Evolutionary conservation across 257 asterid genomes (phyloP).

Genomic region (Primulina huaijiensis): DNA sequence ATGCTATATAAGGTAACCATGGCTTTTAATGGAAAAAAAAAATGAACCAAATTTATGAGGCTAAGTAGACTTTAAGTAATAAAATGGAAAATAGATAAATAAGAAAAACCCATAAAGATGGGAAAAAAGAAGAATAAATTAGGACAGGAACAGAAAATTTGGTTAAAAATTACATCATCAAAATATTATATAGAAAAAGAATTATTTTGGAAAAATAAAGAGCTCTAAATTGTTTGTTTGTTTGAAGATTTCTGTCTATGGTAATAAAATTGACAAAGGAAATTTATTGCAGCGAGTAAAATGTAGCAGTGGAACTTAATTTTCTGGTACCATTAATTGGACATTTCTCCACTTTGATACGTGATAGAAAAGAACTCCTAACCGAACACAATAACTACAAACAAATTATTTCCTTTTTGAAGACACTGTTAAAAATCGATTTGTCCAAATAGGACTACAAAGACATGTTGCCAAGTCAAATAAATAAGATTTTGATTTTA

Average conservation of each 20-base stretch:
- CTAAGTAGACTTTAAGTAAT: no score
- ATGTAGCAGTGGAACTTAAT: background rate
- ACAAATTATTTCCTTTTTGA: no score
- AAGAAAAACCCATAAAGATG: no score
- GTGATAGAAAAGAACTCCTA: background rate
- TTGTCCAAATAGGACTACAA: background rate
- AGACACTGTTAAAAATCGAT: background rate
- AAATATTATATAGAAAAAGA: background rate
- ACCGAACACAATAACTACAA: background rate
- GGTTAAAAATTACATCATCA: no score
- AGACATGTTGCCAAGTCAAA: background rate
- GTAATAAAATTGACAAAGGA: constrained; percentile 3
- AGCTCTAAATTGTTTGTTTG: background rate
- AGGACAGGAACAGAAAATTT: no score
- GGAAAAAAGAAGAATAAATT: no score
- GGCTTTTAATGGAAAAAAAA: no score
- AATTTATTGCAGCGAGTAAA: no score
- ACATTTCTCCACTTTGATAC: background rate
- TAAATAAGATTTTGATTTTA: no score
- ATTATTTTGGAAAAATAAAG: background rate
- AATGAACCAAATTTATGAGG: no score
- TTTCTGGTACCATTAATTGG: background rate
- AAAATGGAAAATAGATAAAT: no score
- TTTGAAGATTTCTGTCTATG: background rate
- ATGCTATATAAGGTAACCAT: no score